Evolutionary conservation across 305 asterid genomes (phyloP), one percentile per base, ranked within the genome.

Genomic region (Fraxinus greggii): DNA sequence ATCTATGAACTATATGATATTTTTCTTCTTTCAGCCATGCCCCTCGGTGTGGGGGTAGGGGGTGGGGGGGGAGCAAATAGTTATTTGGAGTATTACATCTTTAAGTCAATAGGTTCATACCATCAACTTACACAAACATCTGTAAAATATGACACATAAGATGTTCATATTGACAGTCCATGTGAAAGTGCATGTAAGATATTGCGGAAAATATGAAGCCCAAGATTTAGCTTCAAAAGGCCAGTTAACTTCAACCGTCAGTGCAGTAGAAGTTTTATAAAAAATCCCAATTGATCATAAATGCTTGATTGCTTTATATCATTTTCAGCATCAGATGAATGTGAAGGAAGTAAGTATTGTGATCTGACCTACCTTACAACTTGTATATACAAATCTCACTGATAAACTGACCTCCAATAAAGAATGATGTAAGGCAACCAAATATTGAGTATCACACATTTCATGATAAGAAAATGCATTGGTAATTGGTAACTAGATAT

Each of bases 1-100:
- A 61, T 81, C 82, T 73, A 77, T 78, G 80, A 56, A n/a, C 35
- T 75, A 73, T 40, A 67, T 12, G 38, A 69, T 10, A 51, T 17
- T 45, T 15, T 67, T 26, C 21, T 5, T 28, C 38, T 17, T 28
- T 17, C 28, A 19, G 23, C 32, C 32, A 9, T 9, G 31, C 72
- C 72, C 29, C 32, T 61, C 28, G 17, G 31, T n/a, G n/a, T n/a
- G n/a, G n/a, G n/a, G n/a, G n/a, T n/a, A n/a, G n/a, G n/a, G n/a
- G n/a, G n/a, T n/a, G n/a, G n/a, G n/a, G n/a, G n/a, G n/a, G n/a
- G n/a, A n/a, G n/a, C n/a, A n/a, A n/a, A 9, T 72, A 54, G 72
- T 63, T 36, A 51, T 59, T 26, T 5, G 61, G 29, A 26, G 72
- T 59, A 15, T 17, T 40, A 31, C 70, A 38, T 42, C 70, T 10